These are phyloP conservation scores for Saccharomycopsis crataegensis DNA, from an alignment of 1,139 yeast species.

Conservation along the genomic window DNA sequence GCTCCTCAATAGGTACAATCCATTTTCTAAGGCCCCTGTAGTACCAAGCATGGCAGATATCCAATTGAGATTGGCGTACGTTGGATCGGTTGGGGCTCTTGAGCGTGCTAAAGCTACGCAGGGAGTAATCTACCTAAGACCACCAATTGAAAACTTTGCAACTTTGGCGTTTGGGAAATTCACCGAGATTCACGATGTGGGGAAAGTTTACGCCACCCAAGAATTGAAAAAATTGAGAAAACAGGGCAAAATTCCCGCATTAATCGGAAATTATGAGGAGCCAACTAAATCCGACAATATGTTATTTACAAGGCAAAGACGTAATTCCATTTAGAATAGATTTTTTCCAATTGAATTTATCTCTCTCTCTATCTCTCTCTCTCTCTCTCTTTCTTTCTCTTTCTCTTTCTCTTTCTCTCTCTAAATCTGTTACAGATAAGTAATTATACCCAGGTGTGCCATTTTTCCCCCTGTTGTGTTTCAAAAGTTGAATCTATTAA, in stretches of 20 bases:
- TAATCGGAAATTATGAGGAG: slow-evolving; percentile 41
- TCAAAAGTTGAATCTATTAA: not conserved
- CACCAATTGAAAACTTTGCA: slow-evolving; percentile 88
- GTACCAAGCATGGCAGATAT: slow-evolving; percentile 94
- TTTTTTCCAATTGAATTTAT: not conserved
- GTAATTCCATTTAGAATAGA: slow-evolving; percentile 15
- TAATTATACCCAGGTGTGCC: not conserved
- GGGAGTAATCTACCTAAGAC: slow-evolving; percentile 85
- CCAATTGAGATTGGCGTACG: slow-evolving; percentile 89
- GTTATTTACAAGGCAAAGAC: slow-evolving; percentile 6
- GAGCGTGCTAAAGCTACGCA: slow-evolving; percentile 80
- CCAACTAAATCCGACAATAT: slow-evolving; percentile 1
- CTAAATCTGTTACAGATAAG: not conserved
- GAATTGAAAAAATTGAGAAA: slow-evolving; percentile 47
- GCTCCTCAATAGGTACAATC: slow-evolving; percentile 79
- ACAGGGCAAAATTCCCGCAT: slow-evolving; percentile 49
- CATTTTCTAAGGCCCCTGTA: slow-evolving; percentile 79
- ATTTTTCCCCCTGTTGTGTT: not conserved
- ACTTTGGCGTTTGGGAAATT: slow-evolving; percentile 90
- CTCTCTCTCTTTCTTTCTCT: not conserved
- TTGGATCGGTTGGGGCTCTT: slow-evolving; percentile 87
- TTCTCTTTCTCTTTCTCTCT: not conserved
- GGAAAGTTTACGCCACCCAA: slow-evolving; percentile 64
- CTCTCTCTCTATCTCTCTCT: not conserved
- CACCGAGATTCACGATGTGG: slow-evolving; percentile 81